Base-by-base conservation (phyloP, 1,139 yeast genomes). In the Nakaseomyces bracarensis region DNA sequence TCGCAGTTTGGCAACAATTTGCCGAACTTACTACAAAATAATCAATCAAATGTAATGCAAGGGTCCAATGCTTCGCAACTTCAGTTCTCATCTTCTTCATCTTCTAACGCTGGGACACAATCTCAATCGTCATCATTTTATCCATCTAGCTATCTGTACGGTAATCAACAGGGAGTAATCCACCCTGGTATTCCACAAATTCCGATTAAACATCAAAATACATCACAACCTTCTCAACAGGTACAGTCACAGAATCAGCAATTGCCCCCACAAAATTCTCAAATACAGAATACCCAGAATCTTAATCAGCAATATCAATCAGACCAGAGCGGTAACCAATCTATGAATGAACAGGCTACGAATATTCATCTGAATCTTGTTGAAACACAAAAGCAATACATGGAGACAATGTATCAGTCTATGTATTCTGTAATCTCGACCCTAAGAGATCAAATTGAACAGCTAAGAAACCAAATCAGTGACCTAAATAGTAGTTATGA, bases 361-460 rank as follows among this genome's bases (percentile, higher is more conserved):
- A 30, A 3, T 16, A n/a, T 30, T 10, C 21, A 30, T 2, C 34
- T 16, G 13, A 30, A 16, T 18, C 22, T 30, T 30, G 34, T 30
- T 16, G 34, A 30, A 11, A 30, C 34, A 10, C 41, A 37, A 11
- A 33, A 22, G 15, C 44, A 45, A 15, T 40, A 41, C 30, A 33
- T 43, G 38, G 49, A 49, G 21, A 36, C 39, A 13, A 43, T 46
- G 44, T 43, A 43, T 36, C 46, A 45, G 33, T 41, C 45, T 16
- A 36, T 49, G 33, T 46, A 42, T 33, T 44, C 39, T 30, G 43
- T 44, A 5, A 36, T 50, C 28, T 26, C 40, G 19, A 46, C 43
- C 33, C 43, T 51, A 33, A 50, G 48, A 36, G 47, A 43, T 28
- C 53, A 51, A 41, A 36, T 48, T n/a, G 47, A 45, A 16, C 23